phyloP scores from a whole-genome alignment of 495 filamentous ascomycete genomes.

The Penicillium longicatenatum region DNA sequence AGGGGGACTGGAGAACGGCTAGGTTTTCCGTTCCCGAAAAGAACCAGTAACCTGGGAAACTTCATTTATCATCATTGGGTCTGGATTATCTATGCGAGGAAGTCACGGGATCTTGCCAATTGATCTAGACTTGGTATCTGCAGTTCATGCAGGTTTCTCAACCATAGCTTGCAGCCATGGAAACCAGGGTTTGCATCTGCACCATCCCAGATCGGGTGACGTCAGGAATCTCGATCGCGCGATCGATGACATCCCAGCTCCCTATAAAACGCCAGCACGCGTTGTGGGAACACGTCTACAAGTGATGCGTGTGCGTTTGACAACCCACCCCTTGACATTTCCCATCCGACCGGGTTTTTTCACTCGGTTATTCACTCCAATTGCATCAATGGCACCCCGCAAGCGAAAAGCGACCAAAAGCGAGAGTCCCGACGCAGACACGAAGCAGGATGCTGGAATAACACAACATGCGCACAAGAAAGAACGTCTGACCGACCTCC shows the following conservation, averaged over 20 bases:
- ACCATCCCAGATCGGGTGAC: constrained; percentile 26
- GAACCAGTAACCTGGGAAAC: no score
- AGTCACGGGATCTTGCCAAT: no score
- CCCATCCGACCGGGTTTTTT: background rate
- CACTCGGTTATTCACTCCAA: background rate
- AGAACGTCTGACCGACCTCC: constrained; percentile 21
- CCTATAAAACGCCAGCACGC: constrained; percentile 4
- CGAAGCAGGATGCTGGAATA: background rate
- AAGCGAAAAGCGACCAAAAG: constrained; percentile 31
- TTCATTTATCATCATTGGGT: no score
- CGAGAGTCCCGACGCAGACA: constrained; percentile 6
- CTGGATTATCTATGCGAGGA: no score
- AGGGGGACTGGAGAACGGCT: no score
- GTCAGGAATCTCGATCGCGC: constrained; percentile 28
- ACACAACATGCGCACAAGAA: constrained; percentile 9
- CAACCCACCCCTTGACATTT: background rate
- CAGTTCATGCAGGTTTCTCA: no score
- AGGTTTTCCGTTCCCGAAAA: no score
- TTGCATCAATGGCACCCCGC: constrained; percentile 24
- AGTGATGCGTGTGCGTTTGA: constrained; percentile 7
- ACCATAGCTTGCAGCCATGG: constrained; percentile 7
- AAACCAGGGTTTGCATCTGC: background rate
- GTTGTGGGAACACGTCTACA: background rate
- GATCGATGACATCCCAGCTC: no score
- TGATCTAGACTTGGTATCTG: no score